These are phyloP conservation scores for Geotrichum candidum DNA, from an alignment of 1,139 yeast genomes.

Conservation along the genomic window DNA sequence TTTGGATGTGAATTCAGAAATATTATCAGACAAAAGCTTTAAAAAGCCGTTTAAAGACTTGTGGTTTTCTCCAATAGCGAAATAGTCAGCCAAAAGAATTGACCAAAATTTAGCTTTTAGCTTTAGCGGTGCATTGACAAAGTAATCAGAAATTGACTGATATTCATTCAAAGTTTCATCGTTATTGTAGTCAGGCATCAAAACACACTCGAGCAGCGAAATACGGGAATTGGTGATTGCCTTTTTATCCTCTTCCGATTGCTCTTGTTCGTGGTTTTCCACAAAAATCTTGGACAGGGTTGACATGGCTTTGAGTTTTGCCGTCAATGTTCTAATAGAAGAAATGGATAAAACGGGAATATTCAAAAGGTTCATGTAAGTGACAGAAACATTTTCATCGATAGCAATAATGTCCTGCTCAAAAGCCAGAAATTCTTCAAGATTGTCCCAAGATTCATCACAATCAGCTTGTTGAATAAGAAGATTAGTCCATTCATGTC, in stretches of 20 bases:
- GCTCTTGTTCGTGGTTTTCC: slow-evolving; percentile 2
- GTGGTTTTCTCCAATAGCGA: slow-evolving; percentile 37
- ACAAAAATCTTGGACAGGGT: slow-evolving; percentile 55
- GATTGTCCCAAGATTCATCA: slow-evolving; percentile 29
- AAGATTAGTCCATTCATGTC: slow-evolving; percentile 42
- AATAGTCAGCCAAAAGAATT: slow-evolving; percentile 58
- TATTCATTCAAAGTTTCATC: slow-evolving; percentile 32
- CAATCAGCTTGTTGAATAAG: slow-evolving; percentile 37
- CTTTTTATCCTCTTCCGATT: slow-evolving; percentile 17
- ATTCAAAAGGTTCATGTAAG: slow-evolving; percentile 35
- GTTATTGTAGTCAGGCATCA: slow-evolving; percentile 31
- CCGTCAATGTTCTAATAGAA: slow-evolving; percentile 54
- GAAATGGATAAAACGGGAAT: slow-evolving; percentile 54
- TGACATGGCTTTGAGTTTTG: slow-evolving; percentile 60
- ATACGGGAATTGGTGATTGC: slow-evolving; percentile 29
- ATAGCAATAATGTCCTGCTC: slow-evolving; percentile 20
- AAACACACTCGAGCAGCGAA: slow-evolving; percentile 49
- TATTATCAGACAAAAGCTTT: slow-evolving; percentile 42
- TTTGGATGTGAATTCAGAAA: slow-evolving; percentile 36
- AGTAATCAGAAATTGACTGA: slow-evolving; percentile 51
- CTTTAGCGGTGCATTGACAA: slow-evolving; percentile 57
- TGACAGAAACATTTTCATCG: slow-evolving; percentile 26
- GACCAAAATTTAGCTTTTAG: slow-evolving; percentile 73
- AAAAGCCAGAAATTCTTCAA: slow-evolving; percentile 26
- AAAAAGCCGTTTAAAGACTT: slow-evolving; percentile 54